Percentiles rank a stretch among this genome's conserved stretches.
Evolutionary conservation across 208 protist species (phyloP).

Genomic region (Leishmania amazonensis): DNA sequence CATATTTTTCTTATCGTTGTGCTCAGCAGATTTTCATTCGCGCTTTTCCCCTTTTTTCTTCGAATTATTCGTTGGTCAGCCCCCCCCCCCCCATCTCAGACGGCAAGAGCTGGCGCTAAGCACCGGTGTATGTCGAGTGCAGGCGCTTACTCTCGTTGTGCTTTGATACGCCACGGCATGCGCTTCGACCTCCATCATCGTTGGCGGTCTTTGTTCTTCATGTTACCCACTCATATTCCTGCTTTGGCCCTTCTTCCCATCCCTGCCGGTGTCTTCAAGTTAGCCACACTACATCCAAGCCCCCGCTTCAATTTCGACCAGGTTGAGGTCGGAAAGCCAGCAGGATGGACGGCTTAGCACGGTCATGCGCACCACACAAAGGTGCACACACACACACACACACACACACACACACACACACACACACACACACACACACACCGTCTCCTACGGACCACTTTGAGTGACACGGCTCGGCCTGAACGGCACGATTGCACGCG

Average conservation of each 20-base stretch:
- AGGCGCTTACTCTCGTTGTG: neutral
- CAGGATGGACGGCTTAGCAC: neutral
- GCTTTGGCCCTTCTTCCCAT: neutral
- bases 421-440: neutral
- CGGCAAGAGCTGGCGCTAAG: neutral
- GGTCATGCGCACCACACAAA: neutral
- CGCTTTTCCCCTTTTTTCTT: conserved; percentile 18
- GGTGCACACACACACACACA: neutral
- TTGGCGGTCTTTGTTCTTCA: too few relatives aligned
- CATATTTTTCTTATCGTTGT: too few relatives aligned
- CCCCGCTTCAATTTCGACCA: neutral
- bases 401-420: neutral
- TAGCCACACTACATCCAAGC: neutral
- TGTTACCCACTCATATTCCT: neutral
- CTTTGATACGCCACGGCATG: too few relatives aligned
- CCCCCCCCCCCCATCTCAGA: neutral
- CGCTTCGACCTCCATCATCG: too few relatives aligned
- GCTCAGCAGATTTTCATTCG: too few relatives aligned
- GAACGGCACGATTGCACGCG: neutral
- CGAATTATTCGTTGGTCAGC: neutral
- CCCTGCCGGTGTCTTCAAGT: neutral
- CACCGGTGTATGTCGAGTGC: neutral
- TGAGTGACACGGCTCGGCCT: neutral
- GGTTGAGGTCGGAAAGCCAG: neutral
- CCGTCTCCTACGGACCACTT: neutral